Base-by-base conservation (phyloP, 192 early-diverging fungal species). In the Backusella westeae region DNA sequence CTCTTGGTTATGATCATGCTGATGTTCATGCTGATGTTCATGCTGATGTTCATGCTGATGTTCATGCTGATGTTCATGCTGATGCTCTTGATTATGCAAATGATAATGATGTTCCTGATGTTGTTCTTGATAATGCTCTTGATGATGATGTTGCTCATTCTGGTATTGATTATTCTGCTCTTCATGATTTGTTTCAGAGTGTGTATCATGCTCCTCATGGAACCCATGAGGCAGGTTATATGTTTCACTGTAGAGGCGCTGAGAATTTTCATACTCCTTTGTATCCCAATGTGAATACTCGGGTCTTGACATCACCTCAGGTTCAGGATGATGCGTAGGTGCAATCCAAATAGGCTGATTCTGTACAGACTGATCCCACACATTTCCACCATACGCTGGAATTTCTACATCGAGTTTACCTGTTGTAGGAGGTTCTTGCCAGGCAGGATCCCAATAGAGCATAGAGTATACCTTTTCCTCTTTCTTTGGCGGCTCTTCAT, bases 381-480 rank as follows among this genome's bases (percentile, higher is more conserved):
- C 70, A 71, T 81, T 81, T n/a, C 23, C 38, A 26, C 71, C 75
- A 10, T 72, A 17, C 7, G 32, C 41, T 0, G 80, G 80, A 66
- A 81, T 71, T 63, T 74, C 53, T 7, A 41, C 34, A 6, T 39
- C 69, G 29, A 44, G 70, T 29, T 29, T 71, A 6, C 69, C 68
- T 6, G 52, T 75, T 8, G 23, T 69, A 0, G 78, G 78, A 17
- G 78, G 78, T 1, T 67, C 52, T 44, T 79, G 49, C 32, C 21
- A 73, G 0, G 78, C 35, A 0, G 78, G 78, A 69, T 79, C 71
- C 78, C 78, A 79, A 15, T 75, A 15, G 7, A 79, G 42, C 73
- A 79, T 79, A 2, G 67, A 19, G 32, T 78, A 78, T 23, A 35
- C 26, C 42, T 73, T 69, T 44, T 49, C 32, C 12, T 21, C 72